A percentile compares a stretch with the other conserved stretches of the same genome.
Conservation (phyloP, 106 monocot species). For the Dactylorhiza incarnata region DNA sequence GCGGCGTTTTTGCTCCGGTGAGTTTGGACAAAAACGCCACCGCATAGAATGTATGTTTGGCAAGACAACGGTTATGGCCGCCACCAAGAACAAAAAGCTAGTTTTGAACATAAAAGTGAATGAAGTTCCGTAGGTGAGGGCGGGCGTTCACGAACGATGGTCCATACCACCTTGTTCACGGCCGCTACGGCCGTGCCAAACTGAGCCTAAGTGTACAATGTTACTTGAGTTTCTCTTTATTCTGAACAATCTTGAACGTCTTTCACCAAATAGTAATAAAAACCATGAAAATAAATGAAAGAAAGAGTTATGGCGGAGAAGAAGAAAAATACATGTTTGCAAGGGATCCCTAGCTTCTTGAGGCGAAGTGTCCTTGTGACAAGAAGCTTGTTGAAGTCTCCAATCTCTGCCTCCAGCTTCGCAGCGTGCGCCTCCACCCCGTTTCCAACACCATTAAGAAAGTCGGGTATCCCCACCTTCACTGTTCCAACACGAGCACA, state of each 20-base stretch:
- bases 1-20: too few species aligned
- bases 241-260: neutral
- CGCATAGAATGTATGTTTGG: too few species aligned
- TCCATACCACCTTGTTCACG: neutral
- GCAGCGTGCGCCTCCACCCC: conserved; percentile 45
- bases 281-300: neutral
- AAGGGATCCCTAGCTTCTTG: conserved; percentile 55
- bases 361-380: conserved; percentile 52
- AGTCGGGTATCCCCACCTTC: conserved; percentile 65
- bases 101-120: too few species aligned
- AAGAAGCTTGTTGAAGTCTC: conserved; percentile 49
- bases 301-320: neutral
- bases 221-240: too few species aligned
- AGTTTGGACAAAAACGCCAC: too few species aligned
- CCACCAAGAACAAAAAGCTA: too few species aligned
- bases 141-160: neutral
- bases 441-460: conserved; percentile 45
- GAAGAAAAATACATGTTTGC: conserved; percentile 39
- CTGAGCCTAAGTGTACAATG: neutral
- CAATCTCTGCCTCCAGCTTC: conserved; percentile 58
- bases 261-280: neutral
- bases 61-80: too few species aligned
- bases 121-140: too few species aligned
- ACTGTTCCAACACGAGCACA: conserved; percentile 15
- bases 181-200: neutral